Percentiles rank a stretch among this genome's conserved stretches.
phyloP scores from a whole-genome alignment of 495 filamentous ascomycete species.

The Jackrogersella minutella region DNA sequence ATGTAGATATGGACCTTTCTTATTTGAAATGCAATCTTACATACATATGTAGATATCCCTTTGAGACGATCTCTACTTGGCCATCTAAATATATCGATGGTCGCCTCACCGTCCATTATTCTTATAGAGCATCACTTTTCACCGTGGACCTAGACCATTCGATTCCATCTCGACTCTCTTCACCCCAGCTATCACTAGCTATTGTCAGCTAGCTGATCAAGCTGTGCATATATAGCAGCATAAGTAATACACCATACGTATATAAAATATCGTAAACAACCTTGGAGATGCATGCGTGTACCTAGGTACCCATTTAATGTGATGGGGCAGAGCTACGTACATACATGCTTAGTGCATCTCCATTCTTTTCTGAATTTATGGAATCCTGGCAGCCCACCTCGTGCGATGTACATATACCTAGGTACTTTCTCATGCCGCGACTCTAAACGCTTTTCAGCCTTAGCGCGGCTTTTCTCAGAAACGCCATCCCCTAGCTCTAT shows the following conservation, averaged over 20 bases:
- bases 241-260: too few relatives aligned
- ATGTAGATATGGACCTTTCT: background rate
- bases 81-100: background rate
- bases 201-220: background rate
- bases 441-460: constrained; percentile 39
- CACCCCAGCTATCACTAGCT: too few relatives aligned
- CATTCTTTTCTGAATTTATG: constrained; percentile 2
- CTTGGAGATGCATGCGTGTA: background rate
- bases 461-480: constrained; percentile 38
- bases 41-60: background rate
- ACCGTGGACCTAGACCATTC: too few relatives aligned
- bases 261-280: too few relatives aligned
- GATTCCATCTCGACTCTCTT: too few relatives aligned
- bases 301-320: constrained; percentile 8
- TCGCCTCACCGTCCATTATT: background rate
- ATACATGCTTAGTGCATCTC: background rate
- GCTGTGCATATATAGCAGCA: background rate
- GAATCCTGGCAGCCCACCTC: constrained; percentile 14
- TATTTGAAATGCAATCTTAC: background rate
- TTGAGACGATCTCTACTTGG: background rate
- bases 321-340: background rate
- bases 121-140: too few relatives aligned
- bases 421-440: constrained; percentile 20
- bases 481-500: constrained; percentile 18
- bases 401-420: background rate